A percentile compares a stretch with the other conserved stretches of the same genome.
Evolutionary conservation across 306 rosid genomes (phyloP).

Genomic region (Notholithocarpus densiflorus): DNA sequence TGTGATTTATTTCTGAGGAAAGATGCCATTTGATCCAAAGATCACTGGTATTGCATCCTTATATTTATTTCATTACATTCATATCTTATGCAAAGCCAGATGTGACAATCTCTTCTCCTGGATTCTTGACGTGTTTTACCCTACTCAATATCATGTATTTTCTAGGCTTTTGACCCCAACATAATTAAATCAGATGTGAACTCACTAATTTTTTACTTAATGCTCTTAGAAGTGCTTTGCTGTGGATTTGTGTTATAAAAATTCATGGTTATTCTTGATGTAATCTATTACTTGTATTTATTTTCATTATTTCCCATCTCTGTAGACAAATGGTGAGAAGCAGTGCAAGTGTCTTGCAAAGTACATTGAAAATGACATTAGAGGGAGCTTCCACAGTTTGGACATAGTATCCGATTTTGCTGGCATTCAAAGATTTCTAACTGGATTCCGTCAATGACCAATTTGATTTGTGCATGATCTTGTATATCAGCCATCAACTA

Average conservation of each 20-base stretch:
- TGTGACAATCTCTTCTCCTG: too few relatives aligned
- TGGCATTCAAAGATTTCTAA: conserved; percentile 66
- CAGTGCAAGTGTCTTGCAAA: conserved; percentile 67
- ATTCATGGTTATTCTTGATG: not conserved
- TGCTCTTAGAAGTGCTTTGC: too few relatives aligned
- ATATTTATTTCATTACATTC: not conserved
- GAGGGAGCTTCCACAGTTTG: conserved; percentile 48
- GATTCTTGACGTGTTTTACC: too few relatives aligned
- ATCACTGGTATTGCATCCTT: not conserved
- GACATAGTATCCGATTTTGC: conserved; percentile 63
- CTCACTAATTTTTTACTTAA: not conserved
- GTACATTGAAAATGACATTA: conserved; percentile 50
- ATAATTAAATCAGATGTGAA: not conserved
- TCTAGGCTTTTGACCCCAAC: not conserved
- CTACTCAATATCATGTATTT: too few relatives aligned
- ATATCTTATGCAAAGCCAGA: not conserved
- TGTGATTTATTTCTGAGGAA: not conserved
- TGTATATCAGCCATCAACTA: not conserved
- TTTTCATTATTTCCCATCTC: conserved; percentile 15
- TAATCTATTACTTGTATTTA: conserved; percentile 17
- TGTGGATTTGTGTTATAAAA: not conserved
- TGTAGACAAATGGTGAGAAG: conserved; percentile 83
- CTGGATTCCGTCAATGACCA: conserved; percentile 53
- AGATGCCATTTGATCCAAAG: not conserved
- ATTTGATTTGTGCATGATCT: not conserved